Evolutionary conservation across 176 grass and related monocot genomes (phyloP), one percentile per base, ranked within the genome.

Genomic region (Hsuehochloa calcarea): DNA sequence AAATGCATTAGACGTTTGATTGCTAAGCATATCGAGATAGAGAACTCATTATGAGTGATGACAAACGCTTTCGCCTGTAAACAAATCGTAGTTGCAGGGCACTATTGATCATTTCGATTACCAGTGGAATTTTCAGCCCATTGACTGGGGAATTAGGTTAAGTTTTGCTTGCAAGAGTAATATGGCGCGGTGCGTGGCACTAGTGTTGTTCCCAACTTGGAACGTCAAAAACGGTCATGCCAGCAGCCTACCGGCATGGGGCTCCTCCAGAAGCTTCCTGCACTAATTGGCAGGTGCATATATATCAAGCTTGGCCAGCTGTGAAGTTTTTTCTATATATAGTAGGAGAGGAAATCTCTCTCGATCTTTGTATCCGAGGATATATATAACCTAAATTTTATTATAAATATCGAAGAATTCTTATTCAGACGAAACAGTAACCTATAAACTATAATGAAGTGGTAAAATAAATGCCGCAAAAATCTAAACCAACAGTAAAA

Each of bases 1-100:
- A 34, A 77, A 27, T 75, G 58, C 20, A 14, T 56, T 45, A 77
- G 62, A 85, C 64, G 25, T 59, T 78, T 65, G 65, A 79, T 85
- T 20, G 26, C 38, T 37, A 29, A 78, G n/a, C 38, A 69, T 70
- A 78, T 85, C 58, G 23, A 70, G 23, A 70, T 77, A n/a, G 23
- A 1, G 38, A 16, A 25, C 54, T 38, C 46, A 77, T 67, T 17
- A 58, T 45, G 47, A 12, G 52, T 60, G 39, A 39, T 65, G 59
- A 66, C 13, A 8, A 20, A 45, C 44, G 10, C 44, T 45, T 45
- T 45, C 44, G 10, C 44, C 44, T 45, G 10, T 37, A 38, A 19
- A 66, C 31, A 66, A 37, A 71, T 35, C 19, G 12, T 23, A 8
- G 19, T 51, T 50, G 17, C 8, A 47, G 51, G 10, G 23, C 34